phyloP scores from a whole-genome alignment of 2,329 filamentous ascomycete species.

The Fusarium algeriense region DNA sequence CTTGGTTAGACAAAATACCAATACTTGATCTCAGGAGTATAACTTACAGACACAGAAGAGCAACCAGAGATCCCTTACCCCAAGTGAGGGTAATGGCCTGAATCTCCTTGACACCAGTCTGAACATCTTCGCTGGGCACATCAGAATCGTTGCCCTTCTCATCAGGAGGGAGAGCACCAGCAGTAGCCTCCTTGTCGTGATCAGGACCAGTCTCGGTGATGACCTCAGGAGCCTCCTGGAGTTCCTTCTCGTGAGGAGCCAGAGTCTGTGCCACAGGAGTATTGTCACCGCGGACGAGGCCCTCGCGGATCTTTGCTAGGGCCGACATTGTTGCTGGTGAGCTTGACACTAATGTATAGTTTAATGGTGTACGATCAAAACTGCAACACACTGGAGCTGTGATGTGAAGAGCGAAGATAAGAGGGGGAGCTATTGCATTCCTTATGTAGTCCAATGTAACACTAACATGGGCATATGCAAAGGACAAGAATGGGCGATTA shows the following conservation, averaged over 20 bases:
- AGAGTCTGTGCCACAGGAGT: slow-evolving; percentile 20
- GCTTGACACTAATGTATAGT: slow-evolving; percentile 8
- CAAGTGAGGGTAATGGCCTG: slow-evolving; percentile 58
- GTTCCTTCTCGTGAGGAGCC: slow-evolving; percentile 26
- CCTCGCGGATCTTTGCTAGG: slow-evolving; percentile 36
- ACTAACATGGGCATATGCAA: slow-evolving; percentile 12
- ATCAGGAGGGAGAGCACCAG: slow-evolving; percentile 8
- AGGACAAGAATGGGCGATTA: background rate
- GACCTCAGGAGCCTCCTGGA: slow-evolving; percentile 12
- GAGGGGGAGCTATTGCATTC: slow-evolving; percentile 15
- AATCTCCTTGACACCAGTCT: slow-evolving; percentile 57
- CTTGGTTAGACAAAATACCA: slow-evolving; percentile 14
- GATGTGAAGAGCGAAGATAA: background rate
- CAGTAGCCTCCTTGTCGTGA: slow-evolving; percentile 32
- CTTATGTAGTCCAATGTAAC: slow-evolving; percentile 33
- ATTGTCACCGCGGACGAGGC: slow-evolving; percentile 21
- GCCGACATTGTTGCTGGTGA: slow-evolving; percentile 32
- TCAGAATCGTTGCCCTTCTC: slow-evolving; percentile 27
- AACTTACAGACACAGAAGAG: slow-evolving; percentile 51
- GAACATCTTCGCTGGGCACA: slow-evolving; percentile 42
- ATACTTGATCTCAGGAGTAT: background rate
- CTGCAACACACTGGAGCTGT: slow-evolving; percentile 6
- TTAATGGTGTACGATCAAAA: background rate
- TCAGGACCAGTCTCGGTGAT: slow-evolving; percentile 1
- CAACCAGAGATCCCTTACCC: slow-evolving; percentile 53